Percentiles rank a stretch among this genome's conserved stretches.
Conservation (phyloP, 495 filamentous ascomycete genomes). For the Chaetomidium leptoderma region DNA sequence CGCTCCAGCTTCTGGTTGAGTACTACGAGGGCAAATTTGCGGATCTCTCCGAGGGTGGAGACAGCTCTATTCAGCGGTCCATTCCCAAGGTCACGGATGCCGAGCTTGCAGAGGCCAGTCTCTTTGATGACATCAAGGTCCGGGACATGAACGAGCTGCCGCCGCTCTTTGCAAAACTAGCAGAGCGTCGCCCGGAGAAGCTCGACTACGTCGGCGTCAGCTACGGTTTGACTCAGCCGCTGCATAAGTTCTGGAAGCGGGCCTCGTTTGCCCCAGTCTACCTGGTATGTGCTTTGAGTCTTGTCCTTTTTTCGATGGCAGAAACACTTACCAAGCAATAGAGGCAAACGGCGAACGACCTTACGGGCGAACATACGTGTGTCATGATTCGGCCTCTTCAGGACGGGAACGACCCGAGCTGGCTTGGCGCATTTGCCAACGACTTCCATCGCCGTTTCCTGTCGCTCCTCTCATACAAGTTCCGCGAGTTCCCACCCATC, state of each 20-base stretch:
- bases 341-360: constrained; percentile 90
- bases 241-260: constrained; percentile 97
- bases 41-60: constrained; percentile 62
- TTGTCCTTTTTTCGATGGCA: background rate
- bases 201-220: constrained; percentile 94
- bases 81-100: constrained; percentile 79
- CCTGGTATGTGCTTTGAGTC: constrained; percentile 39
- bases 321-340: constrained; percentile 3
- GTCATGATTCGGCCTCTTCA: constrained; percentile 87
- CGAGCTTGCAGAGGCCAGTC: constrained; percentile 71
- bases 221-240: constrained; percentile 80
- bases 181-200: constrained; percentile 71
- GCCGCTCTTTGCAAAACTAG: constrained; percentile 83
- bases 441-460: constrained; percentile 94
- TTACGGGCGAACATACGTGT: constrained; percentile 96
- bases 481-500: constrained; percentile 76
- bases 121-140: constrained; percentile 81
- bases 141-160: constrained; percentile 89
- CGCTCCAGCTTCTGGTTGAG: constrained; percentile 76
- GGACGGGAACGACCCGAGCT: constrained; percentile 61
- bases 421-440: constrained; percentile 83
- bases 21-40: constrained; percentile 96
- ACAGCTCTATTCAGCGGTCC: constrained; percentile 47
- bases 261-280: constrained; percentile 86
- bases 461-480: constrained; percentile 82